These are phyloP conservation scores for Pichia sp. DNA, from an alignment of 1,139 yeast genomes.

Conservation along the genomic window DNA sequence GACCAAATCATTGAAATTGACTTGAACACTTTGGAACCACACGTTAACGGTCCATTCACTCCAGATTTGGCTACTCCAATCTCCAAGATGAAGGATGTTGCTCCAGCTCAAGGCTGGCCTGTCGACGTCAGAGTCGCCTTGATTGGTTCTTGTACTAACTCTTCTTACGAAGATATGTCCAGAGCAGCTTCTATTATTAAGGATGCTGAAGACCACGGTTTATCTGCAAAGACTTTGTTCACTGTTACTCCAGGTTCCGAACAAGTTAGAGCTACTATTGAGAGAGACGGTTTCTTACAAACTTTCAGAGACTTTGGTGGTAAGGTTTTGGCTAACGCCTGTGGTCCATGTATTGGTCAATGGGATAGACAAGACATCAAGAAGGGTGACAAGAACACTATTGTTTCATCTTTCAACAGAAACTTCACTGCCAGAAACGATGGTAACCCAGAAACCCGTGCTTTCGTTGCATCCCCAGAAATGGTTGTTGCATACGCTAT, in stretches of 20 bases:
- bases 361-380: constrained; percentile 98
- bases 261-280: constrained; percentile 98
- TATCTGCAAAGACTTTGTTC: constrained; percentile 84
- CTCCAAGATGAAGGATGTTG: constrained; percentile 87
- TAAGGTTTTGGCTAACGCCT: constrained; percentile 93
- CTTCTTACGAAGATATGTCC: constrained; percentile 98
- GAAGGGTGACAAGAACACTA: constrained; percentile 98
- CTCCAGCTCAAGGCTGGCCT: constrained; percentile 90
- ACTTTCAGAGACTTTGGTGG: constrained; percentile 93
- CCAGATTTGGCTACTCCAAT: constrained; percentile 98
- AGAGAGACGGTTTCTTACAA: constrained; percentile 90
- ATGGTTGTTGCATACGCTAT: constrained; percentile 94
- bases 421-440: constrained; percentile 98
- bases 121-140: constrained; percentile 89
- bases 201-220: constrained; percentile 88
- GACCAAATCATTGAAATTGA: constrained; percentile 95
- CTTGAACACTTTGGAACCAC: constrained; percentile 93
- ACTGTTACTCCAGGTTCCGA: constrained; percentile 99
- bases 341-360: constrained; percentile 99
- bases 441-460: constrained; percentile 98
- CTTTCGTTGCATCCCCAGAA: constrained; percentile 98
- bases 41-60: constrained; percentile 98
- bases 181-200: constrained; percentile 92
- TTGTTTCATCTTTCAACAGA: constrained; percentile 98
- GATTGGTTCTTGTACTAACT: constrained; percentile 99